These are phyloP conservation scores for Tolypocladium tundrense DNA, from an alignment of 2,329 filamentous ascomycete species.

Conservation along the genomic window DNA sequence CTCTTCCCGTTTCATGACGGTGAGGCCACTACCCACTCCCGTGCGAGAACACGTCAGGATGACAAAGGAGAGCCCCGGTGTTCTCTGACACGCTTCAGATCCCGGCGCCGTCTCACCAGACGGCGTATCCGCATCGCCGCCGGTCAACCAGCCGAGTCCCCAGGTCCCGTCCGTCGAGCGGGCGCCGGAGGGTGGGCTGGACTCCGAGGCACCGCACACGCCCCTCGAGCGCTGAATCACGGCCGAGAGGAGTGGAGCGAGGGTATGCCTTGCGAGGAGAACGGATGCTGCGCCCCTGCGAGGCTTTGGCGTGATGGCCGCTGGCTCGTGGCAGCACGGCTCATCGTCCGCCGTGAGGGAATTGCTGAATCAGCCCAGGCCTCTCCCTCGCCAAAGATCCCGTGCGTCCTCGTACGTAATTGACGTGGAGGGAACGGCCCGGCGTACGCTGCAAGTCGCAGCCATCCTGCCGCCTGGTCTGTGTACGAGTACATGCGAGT, in stretches of 20 bases:
- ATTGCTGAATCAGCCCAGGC: not conserved
- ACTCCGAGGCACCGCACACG: not conserved
- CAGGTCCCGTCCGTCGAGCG: not conserved
- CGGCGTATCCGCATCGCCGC: not conserved
- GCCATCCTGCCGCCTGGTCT: not conserved
- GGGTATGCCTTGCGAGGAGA: not conserved
- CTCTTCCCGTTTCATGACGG: not conserved
- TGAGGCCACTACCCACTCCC: not conserved
- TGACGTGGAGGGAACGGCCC: not conserved
- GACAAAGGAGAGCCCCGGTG: not conserved
- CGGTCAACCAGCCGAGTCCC: not conserved
- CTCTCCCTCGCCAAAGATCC: not conserved
- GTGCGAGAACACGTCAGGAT: not conserved
- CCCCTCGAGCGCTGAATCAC: not conserved
- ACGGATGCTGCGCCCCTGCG: not conserved
- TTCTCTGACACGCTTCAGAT: not conserved
- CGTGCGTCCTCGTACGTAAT: not conserved
- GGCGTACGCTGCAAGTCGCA: not conserved
- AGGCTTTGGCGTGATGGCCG: not conserved
- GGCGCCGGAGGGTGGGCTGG: not conserved
- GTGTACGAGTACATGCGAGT: not conserved
- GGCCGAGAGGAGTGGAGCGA: not conserved
- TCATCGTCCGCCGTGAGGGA: not conserved
- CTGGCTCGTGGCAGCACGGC: not conserved
- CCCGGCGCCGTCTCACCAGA: not conserved